These are phyloP conservation scores for Syzygium oleosum DNA, from an alignment of 345 rosid genomes.

Conservation along the genomic window DNA sequence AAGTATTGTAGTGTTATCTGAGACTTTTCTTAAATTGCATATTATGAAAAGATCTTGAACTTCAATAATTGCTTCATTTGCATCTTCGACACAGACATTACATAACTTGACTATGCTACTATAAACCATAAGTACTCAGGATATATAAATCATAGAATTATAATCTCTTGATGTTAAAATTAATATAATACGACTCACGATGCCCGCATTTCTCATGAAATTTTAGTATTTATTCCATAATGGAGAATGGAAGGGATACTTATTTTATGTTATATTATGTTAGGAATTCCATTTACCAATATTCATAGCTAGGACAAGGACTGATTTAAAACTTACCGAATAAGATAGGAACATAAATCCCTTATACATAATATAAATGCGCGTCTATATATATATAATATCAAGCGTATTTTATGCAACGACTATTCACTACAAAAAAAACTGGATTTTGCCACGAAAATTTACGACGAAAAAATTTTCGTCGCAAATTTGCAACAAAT, in stretches of 20 bases:
- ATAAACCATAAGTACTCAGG: not conserved
- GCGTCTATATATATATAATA: not conserved
- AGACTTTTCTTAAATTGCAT: no score
- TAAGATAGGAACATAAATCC: not conserved
- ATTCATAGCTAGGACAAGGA: not conserved
- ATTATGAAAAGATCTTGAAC: no score
- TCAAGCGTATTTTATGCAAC: not conserved
- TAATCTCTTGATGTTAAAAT: not conserved
- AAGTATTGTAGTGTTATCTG: no score
- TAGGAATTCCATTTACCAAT: not conserved
- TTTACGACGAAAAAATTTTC: no score
- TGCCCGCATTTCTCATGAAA: not conserved
- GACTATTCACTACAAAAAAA: no score
- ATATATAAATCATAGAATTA: not conserved
- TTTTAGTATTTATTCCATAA: not conserved
- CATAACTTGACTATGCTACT: not conserved
- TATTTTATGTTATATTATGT: not conserved
- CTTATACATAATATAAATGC: not conserved
- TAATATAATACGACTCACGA: not conserved
- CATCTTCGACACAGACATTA: no score
- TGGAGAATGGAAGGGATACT: not conserved
- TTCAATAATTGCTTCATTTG: no score
- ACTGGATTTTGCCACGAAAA: no score
- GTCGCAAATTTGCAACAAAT: no score
- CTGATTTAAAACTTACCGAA: not conserved